These are phyloP conservation scores for Diplosphaera chodatii DNA, from an alignment of 139 green algal genomes.

Conservation along the genomic window DNA sequence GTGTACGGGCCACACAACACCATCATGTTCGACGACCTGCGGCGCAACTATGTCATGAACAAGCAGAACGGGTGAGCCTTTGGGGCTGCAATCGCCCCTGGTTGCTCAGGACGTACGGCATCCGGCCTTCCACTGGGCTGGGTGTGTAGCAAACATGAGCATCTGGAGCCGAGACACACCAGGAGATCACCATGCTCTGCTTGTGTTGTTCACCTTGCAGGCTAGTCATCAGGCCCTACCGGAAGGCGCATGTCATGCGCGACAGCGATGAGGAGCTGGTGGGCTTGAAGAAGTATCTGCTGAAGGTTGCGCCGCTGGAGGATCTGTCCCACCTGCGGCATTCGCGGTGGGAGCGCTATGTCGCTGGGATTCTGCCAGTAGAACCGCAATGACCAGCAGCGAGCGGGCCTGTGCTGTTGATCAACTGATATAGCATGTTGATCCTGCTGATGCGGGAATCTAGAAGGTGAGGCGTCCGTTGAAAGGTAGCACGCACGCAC, in stretches of 20 bases:
- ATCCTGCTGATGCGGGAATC: no score
- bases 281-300: constrained; percentile 73
- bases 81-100: background rate
- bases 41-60: constrained; percentile 95
- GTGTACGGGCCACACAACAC: constrained; percentile 71
- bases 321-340: constrained; percentile 66
- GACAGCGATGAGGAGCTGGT: constrained; percentile 80
- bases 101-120: background rate
- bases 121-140: no score
- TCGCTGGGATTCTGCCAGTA: background rate
- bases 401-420: no score
- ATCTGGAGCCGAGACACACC: no score
- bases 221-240: constrained; percentile 85
- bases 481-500: no score
- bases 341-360: constrained; percentile 54
- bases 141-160: no score
- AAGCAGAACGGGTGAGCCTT: constrained; percentile 45
- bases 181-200: constrained; percentile 32
- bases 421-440: no score
- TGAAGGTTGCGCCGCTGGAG: constrained; percentile 57
- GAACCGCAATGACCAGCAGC: no score
- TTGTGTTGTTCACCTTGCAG: background rate
- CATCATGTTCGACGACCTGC: constrained; percentile 95
- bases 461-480: no score
- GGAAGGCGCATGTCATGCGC: constrained; percentile 62